Percentiles rank a stretch among this genome's conserved stretches.
These are phyloP conservation scores for Cyclanthera cordifolia DNA, from an alignment of 306 rosid species.

Conservation along the genomic window DNA sequence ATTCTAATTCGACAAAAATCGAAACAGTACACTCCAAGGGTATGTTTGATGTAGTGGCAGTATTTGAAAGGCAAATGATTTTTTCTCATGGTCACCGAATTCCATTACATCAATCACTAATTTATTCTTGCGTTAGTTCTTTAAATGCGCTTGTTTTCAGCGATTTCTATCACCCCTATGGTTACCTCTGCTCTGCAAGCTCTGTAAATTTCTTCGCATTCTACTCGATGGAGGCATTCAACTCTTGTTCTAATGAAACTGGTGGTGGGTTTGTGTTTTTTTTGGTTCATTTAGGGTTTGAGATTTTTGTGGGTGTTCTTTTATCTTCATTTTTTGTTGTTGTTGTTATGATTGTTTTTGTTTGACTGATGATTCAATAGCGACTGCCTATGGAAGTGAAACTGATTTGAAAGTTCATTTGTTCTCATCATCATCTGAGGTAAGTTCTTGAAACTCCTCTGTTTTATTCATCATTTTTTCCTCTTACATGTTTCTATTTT, in stretches of 20 bases:
- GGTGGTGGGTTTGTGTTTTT: not conserved
- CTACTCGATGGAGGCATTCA: not conserved
- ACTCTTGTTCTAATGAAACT: not conserved
- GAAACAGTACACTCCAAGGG: not conserved
- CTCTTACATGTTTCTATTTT: not conserved
- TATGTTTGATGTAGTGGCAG: too few relatives aligned
- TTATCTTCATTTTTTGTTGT: not conserved
- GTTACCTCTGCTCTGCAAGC: not conserved
- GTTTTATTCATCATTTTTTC: constrained; percentile 3
- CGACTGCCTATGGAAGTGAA: constrained; percentile 40
- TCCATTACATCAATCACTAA: not conserved
- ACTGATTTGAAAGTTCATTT: constrained; percentile 48
- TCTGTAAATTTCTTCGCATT: not conserved
- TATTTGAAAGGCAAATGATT: too few relatives aligned
- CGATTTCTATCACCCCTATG: not conserved
- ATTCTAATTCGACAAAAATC: not conserved
- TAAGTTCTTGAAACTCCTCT: constrained; percentile 20
- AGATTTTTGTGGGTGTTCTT: not conserved
- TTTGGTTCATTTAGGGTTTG: not conserved
- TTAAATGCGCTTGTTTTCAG: not conserved
- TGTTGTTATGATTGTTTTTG: not conserved
- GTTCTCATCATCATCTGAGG: constrained; percentile 77
- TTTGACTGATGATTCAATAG: constrained; percentile 21
- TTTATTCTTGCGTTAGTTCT: too few relatives aligned
- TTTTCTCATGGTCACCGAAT: not conserved